Evolutionary conservation across 1,139 yeast species (phyloP).

Genomic region (Yamadazyma taylorii): DNA sequence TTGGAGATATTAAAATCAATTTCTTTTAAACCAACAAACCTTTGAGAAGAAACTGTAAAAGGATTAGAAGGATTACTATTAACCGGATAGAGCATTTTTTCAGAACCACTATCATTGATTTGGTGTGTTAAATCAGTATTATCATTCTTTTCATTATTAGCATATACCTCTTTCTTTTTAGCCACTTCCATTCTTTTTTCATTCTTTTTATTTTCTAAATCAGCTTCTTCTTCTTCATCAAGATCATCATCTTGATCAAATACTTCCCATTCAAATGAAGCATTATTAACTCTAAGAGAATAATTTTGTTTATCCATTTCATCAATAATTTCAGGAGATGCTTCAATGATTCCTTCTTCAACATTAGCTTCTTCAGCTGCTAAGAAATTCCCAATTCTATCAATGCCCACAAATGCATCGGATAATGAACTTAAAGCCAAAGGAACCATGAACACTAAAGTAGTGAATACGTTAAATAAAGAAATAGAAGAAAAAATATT

Average conservation of each 20-base stretch:
- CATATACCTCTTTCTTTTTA: constrained; percentile 6
- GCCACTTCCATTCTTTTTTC: constrained; percentile 7
- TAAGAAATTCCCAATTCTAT: constrained; percentile 57
- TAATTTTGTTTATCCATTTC: background rate
- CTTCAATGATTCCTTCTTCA: constrained; percentile 18
- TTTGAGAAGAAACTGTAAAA: constrained; percentile 8
- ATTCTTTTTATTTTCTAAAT: constrained; percentile 11
- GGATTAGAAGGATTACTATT: too few species aligned
- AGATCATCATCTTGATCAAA: too few species aligned
- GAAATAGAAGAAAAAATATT: constrained; percentile 74
- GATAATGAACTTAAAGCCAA: constrained; percentile 44
- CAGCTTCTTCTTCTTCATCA: constrained; percentile 15
- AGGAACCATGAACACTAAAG: too few species aligned
- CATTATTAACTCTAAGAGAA: constrained; percentile 24
- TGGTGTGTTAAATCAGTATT: too few species aligned
- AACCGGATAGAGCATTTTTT: too few species aligned
- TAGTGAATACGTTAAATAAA: constrained; percentile 51
- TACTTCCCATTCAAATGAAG: constrained; percentile 39
- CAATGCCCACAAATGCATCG: constrained; percentile 65
- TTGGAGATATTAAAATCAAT: constrained; percentile 42
- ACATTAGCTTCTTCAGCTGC: constrained; percentile 30
- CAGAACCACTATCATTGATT: too few species aligned
- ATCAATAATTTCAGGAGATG: too few species aligned
- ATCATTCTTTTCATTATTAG: too few species aligned
- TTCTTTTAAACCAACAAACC: constrained; percentile 20